Evolutionary conservation across 441 rosid species (phyloP).

Genomic region (Isatis lusitanica): DNA sequence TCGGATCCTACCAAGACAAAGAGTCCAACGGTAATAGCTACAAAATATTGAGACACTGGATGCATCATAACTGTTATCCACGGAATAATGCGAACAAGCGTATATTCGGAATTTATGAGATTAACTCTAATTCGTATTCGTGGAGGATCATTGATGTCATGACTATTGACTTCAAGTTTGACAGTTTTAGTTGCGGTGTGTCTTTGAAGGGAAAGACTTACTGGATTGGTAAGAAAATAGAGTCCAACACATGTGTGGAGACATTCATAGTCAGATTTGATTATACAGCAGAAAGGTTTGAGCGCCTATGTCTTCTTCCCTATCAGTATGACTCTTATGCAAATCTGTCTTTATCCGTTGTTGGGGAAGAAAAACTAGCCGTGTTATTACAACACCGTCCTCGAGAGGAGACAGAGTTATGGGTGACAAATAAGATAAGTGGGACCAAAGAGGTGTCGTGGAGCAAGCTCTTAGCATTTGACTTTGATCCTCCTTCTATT

Average conservation of each 20-base stretch:
- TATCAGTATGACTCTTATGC: neutral
- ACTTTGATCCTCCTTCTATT: too few species aligned
- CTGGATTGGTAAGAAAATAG: neutral
- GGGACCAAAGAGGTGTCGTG: slow-evolving; percentile 8
- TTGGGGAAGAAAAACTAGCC: neutral
- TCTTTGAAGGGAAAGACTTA: slow-evolving; percentile 20
- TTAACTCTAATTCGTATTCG: slow-evolving; percentile 14
- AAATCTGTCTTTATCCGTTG: neutral
- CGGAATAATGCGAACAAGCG: too few species aligned
- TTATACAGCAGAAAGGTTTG: neutral
- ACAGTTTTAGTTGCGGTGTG: too few species aligned
- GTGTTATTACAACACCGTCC: neutral
- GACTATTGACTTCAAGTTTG: neutral
- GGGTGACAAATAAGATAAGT: slow-evolving; percentile 7
- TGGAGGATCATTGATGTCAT: slow-evolving; percentile 7
- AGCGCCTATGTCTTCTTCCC: neutral
- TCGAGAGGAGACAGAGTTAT: neutral
- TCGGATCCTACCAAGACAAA: slow-evolving; percentile 17
- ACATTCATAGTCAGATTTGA: neutral
- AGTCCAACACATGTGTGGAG: neutral
- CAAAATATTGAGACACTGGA: neutral
- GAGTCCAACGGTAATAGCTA: neutral
- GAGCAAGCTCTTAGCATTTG: neutral
- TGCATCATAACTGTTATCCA: too few species aligned
- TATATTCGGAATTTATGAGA: neutral